Percentiles rank a stretch among this genome's conserved stretches.
Evolutionary conservation across 345 rosid species (phyloP).

Genomic region (Salix exigua): DNA sequence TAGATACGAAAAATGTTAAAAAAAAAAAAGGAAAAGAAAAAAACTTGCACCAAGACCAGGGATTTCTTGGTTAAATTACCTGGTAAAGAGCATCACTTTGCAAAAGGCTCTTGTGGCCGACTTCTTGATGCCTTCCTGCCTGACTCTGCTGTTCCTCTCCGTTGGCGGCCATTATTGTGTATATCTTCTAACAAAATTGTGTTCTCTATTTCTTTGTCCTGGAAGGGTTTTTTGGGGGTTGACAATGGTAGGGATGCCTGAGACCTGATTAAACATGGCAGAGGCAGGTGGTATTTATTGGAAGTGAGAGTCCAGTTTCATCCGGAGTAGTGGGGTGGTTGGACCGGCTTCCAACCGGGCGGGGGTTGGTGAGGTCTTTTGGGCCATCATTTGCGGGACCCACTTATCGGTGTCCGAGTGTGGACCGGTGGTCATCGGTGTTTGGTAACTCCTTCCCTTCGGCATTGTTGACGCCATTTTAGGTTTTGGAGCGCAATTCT

Average conservation of each 20-base stretch:
- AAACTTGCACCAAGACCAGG: background rate
- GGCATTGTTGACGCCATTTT: background rate
- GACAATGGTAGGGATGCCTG: no score
- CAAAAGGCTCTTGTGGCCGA: slow-evolving; percentile 92
- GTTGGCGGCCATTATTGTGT: slow-evolving; percentile 43
- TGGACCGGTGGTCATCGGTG: background rate
- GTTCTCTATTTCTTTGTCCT: background rate
- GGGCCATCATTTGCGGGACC: background rate
- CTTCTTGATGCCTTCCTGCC: slow-evolving; percentile 72
- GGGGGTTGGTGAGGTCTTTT: slow-evolving; percentile 23
- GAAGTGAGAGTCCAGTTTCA: slow-evolving; percentile 6
- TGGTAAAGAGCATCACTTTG: slow-evolving; percentile 94
- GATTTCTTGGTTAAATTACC: slow-evolving; percentile 29
- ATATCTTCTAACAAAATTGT: background rate
- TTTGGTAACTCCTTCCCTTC: background rate
- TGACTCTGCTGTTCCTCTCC: slow-evolving; percentile 53
- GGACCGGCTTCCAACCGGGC: slow-evolving; percentile 9
- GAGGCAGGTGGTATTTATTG: background rate
- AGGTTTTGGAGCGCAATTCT: background rate
- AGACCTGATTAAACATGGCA: slow-evolving; percentile 1
- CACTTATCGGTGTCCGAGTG: background rate
- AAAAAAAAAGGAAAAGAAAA: background rate
- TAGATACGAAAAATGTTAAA: background rate
- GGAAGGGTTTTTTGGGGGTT: background rate
- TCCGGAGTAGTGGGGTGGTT: background rate